Conservation (phyloP, 2,329 filamentous ascomycete genomes). For the Monilinia laxa region DNA sequence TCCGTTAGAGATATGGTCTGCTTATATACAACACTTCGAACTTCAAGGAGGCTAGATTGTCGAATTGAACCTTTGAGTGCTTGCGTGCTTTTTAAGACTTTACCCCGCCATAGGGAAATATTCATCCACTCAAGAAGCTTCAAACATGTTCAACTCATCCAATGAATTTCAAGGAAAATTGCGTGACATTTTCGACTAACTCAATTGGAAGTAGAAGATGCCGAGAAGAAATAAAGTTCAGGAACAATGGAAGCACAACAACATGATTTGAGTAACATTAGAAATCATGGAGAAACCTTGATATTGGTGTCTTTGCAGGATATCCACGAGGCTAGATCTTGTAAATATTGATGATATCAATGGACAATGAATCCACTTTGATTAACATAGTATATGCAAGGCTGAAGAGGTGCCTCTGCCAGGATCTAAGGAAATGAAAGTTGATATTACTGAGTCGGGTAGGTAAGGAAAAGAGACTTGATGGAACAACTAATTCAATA, state of each 20-base stretch:
- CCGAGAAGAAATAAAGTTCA: not conserved
- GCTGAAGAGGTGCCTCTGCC: not conserved
- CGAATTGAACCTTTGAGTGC: slow-evolving; percentile 6
- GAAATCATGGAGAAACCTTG: not conserved
- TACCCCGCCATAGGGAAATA: slow-evolving; percentile 3
- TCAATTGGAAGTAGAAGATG: not conserved
- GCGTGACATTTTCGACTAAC: slow-evolving; percentile 5
- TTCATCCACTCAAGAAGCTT: slow-evolving; percentile 6
- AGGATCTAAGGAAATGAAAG: not conserved
- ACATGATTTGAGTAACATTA: slow-evolving; percentile 11
- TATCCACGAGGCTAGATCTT: slow-evolving; percentile 10
- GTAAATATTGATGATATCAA: slow-evolving; percentile 11
- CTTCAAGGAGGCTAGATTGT: not conserved
- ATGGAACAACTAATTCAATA: too few species aligned
- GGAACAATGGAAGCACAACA: not conserved
- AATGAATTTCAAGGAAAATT: slow-evolving; percentile 5
- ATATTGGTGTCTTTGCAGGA: slow-evolving; percentile 9
- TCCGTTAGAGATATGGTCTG: not conserved
- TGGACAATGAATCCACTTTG: slow-evolving; percentile 3
- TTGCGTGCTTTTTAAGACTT: not conserved
- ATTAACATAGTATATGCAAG: slow-evolving; percentile 19
- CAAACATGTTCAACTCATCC: not conserved
- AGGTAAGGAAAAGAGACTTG: too few species aligned
- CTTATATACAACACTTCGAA: slow-evolving; percentile 9
- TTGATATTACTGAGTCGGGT: not conserved